Base-by-base conservation (phyloP, 108 stramenopile species). In the Cyclotella baltica region DNA sequence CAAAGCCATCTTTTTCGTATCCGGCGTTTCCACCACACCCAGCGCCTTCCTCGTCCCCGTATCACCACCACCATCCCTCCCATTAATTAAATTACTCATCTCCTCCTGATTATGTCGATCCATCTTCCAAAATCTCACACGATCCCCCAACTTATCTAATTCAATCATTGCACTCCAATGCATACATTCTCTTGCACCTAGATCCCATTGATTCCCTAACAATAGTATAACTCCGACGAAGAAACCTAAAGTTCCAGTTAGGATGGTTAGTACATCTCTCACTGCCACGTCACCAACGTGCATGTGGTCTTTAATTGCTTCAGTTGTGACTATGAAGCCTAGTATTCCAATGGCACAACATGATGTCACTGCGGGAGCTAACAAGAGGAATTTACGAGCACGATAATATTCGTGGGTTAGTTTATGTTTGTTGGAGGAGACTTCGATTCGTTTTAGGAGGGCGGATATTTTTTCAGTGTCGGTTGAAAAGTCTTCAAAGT, bases 401-500 rank as follows among this genome's bases (percentile, higher is more conserved):
- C 79, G 72, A 38, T 69, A 80, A n/a, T 80, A 80, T 67, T 73
- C 72, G 13, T 63, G 63, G 23, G 61, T 53, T 33, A 80, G 61
- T 52, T 73, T 73, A 40, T 80, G 79, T 33, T 68, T 73, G 52
- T 73, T 67, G 34, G 72, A 69, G 67, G 72, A 73, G 47, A 73
- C 33, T 33, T 73, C 72, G 52, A 48, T 55, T 0, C 72, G 79
- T 68, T 73, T 80, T 9, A 73, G 67, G 31, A 80, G 62, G 57
- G 79, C 72, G 56, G 79, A 80, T 52, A 80, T 18, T 70, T 79
- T 79, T 63, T 79, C 78, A 25, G 70, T 66, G 65, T 79, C 78
- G 57, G 78, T 50, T 55, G 71, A 72, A 19, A 79, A 79, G 23
- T 79, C 78, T 65, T 79, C 78, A 55, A 79, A 79, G 64, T 79